Evolutionary conservation across 2,329 filamentous ascomycete genomes (phyloP).

Genomic region (Dryadomyces quercivorus): DNA sequence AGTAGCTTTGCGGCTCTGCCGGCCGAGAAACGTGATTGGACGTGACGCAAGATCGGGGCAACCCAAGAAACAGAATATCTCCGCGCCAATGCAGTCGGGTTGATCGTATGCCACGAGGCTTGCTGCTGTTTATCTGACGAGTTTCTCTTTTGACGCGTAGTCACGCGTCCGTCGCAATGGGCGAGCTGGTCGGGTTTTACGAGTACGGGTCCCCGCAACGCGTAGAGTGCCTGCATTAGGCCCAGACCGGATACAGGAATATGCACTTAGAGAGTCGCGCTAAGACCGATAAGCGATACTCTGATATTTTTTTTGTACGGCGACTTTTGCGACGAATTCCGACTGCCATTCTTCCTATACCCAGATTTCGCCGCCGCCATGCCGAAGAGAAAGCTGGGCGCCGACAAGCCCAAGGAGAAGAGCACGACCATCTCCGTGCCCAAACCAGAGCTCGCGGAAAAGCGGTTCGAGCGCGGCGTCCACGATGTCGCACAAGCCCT

Average conservation of each 20-base stretch:
- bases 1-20: too few relatives aligned
- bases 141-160: background rate
- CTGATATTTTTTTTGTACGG: background rate
- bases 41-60: too few relatives aligned
- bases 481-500: slow-evolving; percentile 52
- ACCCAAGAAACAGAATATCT: too few relatives aligned
- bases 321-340: background rate
- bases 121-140: too few relatives aligned
- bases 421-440: slow-evolving; percentile 2
- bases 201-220: slow-evolving; percentile 1
- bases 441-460: slow-evolving; percentile 9
- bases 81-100: too few relatives aligned
- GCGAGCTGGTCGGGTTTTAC: background rate
- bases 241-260: background rate
- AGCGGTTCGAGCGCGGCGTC: slow-evolving; percentile 7
- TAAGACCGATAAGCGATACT: slow-evolving; percentile 3
- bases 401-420: background rate
- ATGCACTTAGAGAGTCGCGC: background rate
- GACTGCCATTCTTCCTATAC: background rate
- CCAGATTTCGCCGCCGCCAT: background rate
- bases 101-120: too few relatives aligned
- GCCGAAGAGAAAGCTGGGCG: slow-evolving; percentile 1
- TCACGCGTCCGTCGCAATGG: background rate
- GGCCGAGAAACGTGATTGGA: too few relatives aligned
- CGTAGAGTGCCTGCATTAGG: slow-evolving; percentile 13